A percentile compares a stretch with the other conserved stretches of the same genome.
These are phyloP conservation scores for Penicillium simplicissimum DNA, from an alignment of 495 filamentous ascomycete genomes.

Conservation along the genomic window DNA sequence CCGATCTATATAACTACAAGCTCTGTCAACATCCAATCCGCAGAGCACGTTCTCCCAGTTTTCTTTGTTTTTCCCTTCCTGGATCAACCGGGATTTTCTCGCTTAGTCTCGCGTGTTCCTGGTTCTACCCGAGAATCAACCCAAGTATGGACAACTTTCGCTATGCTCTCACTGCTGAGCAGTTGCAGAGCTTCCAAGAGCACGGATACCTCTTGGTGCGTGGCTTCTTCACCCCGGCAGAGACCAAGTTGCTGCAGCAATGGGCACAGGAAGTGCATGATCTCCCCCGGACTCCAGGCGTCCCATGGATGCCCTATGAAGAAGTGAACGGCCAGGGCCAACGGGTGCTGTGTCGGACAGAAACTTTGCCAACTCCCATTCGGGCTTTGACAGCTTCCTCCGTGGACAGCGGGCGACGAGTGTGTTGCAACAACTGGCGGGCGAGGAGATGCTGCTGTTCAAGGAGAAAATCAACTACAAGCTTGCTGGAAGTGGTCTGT, in stretches of 20 bases:
- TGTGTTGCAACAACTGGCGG: constrained; percentile 38
- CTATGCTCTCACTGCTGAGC: constrained; percentile 29
- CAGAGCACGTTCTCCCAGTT: background rate
- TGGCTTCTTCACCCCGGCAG: constrained; percentile 29
- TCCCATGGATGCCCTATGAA: constrained; percentile 50
- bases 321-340: constrained; percentile 45
- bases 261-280: constrained; percentile 48
- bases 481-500: constrained; percentile 38
- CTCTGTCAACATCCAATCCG: background rate
- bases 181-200: constrained; percentile 38
- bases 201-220: constrained; percentile 43
- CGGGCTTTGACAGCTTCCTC: constrained; percentile 41
- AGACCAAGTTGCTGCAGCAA: constrained; percentile 34
- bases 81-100: background rate
- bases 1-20: constrained; percentile 10
- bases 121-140: background rate
- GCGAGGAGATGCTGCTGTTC: constrained; percentile 49
- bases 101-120: background rate
- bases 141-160: too few relatives aligned
- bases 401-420: constrained; percentile 38
- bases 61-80: background rate
- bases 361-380: constrained; percentile 50
- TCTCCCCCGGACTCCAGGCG: constrained; percentile 37
- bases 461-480: constrained; percentile 38
- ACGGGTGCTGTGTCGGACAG: constrained; percentile 46